phyloP scores from a whole-genome alignment of 2,329 filamentous ascomycete species.

The Xylaria sp. region DNA sequence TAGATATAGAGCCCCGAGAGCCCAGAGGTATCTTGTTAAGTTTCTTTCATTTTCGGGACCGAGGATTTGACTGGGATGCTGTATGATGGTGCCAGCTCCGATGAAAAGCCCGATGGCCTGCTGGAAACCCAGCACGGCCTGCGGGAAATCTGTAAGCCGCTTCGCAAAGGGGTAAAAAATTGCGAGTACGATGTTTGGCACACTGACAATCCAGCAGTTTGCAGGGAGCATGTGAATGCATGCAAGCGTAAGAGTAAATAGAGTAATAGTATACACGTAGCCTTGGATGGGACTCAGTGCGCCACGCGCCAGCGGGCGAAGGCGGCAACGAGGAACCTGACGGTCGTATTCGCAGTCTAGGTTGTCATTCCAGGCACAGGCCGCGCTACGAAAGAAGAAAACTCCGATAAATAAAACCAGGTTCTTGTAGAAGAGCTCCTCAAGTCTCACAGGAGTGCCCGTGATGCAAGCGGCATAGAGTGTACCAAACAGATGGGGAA shows the following conservation, averaged over 20 bases:
- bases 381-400: not conserved
- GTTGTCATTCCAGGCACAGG: too few species aligned
- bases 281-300: too few species aligned
- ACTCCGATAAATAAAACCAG: not conserved
- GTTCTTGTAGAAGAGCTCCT: not conserved
- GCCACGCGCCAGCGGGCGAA: too few species aligned
- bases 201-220: too few species aligned
- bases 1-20: constrained; percentile 5
- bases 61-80: not conserved
- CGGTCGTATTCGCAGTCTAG: too few species aligned
- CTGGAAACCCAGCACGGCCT: not conserved
- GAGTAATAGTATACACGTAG: too few species aligned
- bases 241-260: too few species aligned
- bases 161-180: too few species aligned
- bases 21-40: not conserved
- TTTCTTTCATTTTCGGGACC: not conserved
- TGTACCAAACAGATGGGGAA: constrained; percentile 12
- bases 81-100: not conserved
- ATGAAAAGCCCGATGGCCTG: not conserved
- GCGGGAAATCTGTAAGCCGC: too few species aligned
- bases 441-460: not conserved
- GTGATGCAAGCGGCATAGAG: constrained; percentile 8
- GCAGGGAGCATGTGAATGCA: too few species aligned
- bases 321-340: too few species aligned
- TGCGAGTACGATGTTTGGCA: too few species aligned